Evolutionary conservation across 2,329 filamentous ascomycete genomes (phyloP), one percentile per base, ranked within the genome.

Genomic region (Orbilia javanica): DNA sequence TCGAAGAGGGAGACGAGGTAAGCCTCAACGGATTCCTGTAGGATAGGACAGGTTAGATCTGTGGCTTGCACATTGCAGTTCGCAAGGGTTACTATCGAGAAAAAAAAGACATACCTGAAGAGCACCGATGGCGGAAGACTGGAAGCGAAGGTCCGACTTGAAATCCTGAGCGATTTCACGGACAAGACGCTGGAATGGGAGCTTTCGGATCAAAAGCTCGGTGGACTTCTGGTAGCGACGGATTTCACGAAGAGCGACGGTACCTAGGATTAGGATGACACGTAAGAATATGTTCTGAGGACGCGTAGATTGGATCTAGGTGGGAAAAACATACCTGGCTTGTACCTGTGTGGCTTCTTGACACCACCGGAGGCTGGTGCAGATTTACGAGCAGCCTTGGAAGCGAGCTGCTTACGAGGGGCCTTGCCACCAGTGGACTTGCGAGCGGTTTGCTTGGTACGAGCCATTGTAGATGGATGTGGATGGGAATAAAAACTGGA

Each of bases 1-100:
- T 98, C 94, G 83, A 98, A 98, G 81, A 98, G 91, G 52, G 94
- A 97, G 86, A 98, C 94, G 83, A 99, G 92, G 88, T 97, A 98
- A 1, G 96, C 97, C 89, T 99, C 96, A 81, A 97, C 94, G 69
- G 96, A 97, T 89, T 99, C 96, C 88, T 99, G 7, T n/a, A 18
- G 7, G 20, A 27, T 1, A 18, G 29, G 1, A 22, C n/a, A 29
- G n/a, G 66, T 62, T 65, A 42, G 57, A n/a, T 52, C 10, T n/a
- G n/a, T n/a, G n/a, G n/a, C n/a, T n/a, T n/a, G n/a, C 4, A 18
- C 11, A 4, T 18, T n/a, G 20, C 13, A 20, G 44, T 11, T 36
- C 34, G 31, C 15, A 36, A 44, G 10, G 31, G n/a, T 39, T 36
- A 10, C 13, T 36, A 15, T 4, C 29, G 29, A 31, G 27, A 60